Evolutionary conservation across 1,284 basidiomycete species (phyloP), one percentile per base, ranked within the genome.

Genomic region (Ganoderma meredithae): DNA sequence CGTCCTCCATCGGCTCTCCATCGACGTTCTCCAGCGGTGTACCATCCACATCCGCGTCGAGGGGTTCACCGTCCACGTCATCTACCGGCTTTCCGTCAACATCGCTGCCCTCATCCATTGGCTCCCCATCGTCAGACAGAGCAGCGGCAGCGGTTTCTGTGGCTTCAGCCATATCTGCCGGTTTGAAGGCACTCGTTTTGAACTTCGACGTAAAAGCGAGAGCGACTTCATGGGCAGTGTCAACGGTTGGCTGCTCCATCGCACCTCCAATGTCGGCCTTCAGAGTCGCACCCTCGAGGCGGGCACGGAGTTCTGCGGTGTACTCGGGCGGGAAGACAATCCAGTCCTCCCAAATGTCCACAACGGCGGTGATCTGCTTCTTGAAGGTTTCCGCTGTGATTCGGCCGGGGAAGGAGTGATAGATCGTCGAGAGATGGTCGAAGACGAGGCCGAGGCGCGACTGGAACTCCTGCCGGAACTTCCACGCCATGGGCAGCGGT

Each of bases 341-440:
- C 94, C 95, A 97, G 75, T 95, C 90, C 76, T 98, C 97, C 97
- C 97, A 99, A 27, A 97, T 90, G 74, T 96, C 93, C 1, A 99
- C 84, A 13, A 99, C 89, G 0, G 87, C 82, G 2, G 88, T 89
- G 63, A 98, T 94, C 79, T 97, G 95, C 70, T 91, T 92, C 81
- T 93, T 96, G 85, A 98, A 98, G 1, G 92, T 92, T 73, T 97
- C 95, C 17, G 96, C 96, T 7, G 95, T 96, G 76, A 98, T 95
- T 55, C 94, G 86, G 3, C 96, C 96, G 0, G 95, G 94, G 76
- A 98, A 95, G 27, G 94, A 95, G 69, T 95, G 91, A 77, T 97
- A 95, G 61, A 98, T 95, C 49, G 90, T 91, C n/a, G 93, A 93
- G 55, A 98, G 85, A 79, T 98, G 96, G 76, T 97, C 95, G 76